Base-by-base conservation (phyloP, 345 rosid genomes). In the Nasturtium officinale region DNA sequence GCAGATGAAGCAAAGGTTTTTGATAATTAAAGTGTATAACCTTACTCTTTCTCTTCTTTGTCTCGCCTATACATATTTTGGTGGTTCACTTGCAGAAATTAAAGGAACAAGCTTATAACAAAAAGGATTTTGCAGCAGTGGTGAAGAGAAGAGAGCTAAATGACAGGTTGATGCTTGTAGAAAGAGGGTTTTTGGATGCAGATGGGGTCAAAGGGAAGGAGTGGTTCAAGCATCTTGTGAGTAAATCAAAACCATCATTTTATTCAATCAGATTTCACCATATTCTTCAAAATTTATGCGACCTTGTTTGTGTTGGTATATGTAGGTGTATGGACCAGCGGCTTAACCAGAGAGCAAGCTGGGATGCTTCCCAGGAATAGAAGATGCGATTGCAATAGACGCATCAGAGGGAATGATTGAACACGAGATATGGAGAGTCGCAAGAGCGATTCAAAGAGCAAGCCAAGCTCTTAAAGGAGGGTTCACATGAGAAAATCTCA, bases 211-310 rank as follows among this genome's bases (percentile, higher is more conserved):
- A 71, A 65, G 93, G 92, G 61, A 83, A 86, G 77, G 83, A 69
- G 48, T 91, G 98, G 99, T 95, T 91, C 83, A 95, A 87, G 79
- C 99, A 95, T 89, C 96, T 91, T 56, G 99, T 89, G 72, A 86
- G 96, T 68, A 18, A 21, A 12, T 17, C 6, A 9, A 9, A 6
- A 16, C 8, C 53, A 33, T 42, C 10, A 52, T 9, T 0, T 16
- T 5, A 5, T 28, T n/a, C 43, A 48, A 0, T 43, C 16, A 58
- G n/a, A 45, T 21, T 15, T 54, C 38, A 67, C 6, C 3, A 25
- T 4, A 6, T 20, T 20, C 61, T 10, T 1, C 16, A 58, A 28
- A 51, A 28, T 9, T 67, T 37, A 61, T 43, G 23, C 47, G 61
- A 30, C 35, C 21, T 50, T 61, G 33, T 21, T 53, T 33, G 51